Base-by-base conservation (phyloP, 2,329 filamentous ascomycete genomes). In the Colletotrichum sp. region DNA sequence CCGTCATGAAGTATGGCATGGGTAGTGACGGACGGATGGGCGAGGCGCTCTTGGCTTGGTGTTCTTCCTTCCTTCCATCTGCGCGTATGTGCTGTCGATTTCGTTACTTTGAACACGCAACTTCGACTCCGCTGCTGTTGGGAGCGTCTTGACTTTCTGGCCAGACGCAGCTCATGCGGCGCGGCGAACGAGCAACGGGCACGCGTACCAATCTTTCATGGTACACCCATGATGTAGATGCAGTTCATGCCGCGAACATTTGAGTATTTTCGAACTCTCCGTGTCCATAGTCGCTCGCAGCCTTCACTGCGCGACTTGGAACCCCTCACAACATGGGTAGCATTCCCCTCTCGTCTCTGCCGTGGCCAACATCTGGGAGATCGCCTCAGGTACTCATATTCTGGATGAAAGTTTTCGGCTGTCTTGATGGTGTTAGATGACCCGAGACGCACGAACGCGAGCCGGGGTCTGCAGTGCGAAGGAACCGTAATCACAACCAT, bases 181-280 rank as follows among this genome's bases (percentile, higher is more conserved):
- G 49, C 59, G 55, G 52, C 26, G 73, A 72, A 62, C 55, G n/a
- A 67, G 39, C n/a, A 26, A 44, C n/a, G 32, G 62, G 63, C 55
- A 68, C 62, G 66, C 32, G 44, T 63, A 63, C 69, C 26, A 63
- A 28, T 21, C 28, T 28, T 36, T 26, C 55, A 67, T 72, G 55
- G 69, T 63, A 67, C 63, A 72, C 9, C 57, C 73, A 72, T 68
- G 63, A 44, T 49, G 63, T 21, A 28, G n/a, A 28, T 63, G 62
- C 55, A 67, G 69, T 63, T 75, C 63, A 66, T 34, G 68, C 68
- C 69, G 57, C 55, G 32, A 36, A 36, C 39, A 34, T 68, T 72
- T 72, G 73, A 68, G 57, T 34, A 34, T 57, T 55, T 30, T 64
- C n/a, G 44, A 68, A 72, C 66, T 60, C 15, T 74, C 21, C 34